phyloP scores from a whole-genome alignment of 2,329 filamentous ascomycete genomes.

The Rhinocladiella mackenziei region DNA sequence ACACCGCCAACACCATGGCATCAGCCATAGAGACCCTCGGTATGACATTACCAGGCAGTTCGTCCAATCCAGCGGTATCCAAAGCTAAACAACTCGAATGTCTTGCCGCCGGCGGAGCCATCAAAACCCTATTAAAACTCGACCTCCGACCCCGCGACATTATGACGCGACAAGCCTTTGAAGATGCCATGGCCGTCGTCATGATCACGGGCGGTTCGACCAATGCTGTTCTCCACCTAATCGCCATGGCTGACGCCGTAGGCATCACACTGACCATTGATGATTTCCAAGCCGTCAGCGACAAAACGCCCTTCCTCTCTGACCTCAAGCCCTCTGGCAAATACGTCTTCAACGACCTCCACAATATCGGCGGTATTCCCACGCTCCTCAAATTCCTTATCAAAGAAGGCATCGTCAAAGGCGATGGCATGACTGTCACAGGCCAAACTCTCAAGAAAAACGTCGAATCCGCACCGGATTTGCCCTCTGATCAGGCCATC shows the following conservation, averaged over 20 bases:
- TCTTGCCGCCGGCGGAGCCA: constrained; percentile 64
- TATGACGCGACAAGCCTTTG: constrained; percentile 73
- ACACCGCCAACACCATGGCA: constrained; percentile 74
- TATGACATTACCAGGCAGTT: constrained; percentile 78
- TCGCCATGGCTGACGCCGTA: constrained; percentile 77
- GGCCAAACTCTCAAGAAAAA: constrained; percentile 58
- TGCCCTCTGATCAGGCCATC: constrained; percentile 66
- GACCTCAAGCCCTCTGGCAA: constrained; percentile 75
- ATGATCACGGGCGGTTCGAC: constrained; percentile 81
- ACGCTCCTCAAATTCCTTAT: constrained; percentile 56
- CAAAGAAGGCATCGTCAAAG: constrained; percentile 56
- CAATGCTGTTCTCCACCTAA: constrained; percentile 79
- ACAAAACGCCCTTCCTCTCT: constrained; percentile 73
- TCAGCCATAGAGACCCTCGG: constrained; percentile 68
- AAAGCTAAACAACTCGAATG: constrained; percentile 70
- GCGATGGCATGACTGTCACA: constrained; percentile 58
- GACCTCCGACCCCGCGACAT: constrained; percentile 75
- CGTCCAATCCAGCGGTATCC: constrained; percentile 72
- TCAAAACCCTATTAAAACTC: constrained; percentile 69
- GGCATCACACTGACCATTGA: constrained; percentile 79
- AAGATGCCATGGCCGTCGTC: constrained; percentile 79
- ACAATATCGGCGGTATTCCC: constrained; percentile 56
- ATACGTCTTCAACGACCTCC: constrained; percentile 58
- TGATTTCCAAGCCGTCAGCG: constrained; percentile 78
- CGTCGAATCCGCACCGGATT: constrained; percentile 56